Evolutionary conservation across 1,284 basidiomycete species (phyloP).

Genomic region (Naganishia sp.): DNA sequence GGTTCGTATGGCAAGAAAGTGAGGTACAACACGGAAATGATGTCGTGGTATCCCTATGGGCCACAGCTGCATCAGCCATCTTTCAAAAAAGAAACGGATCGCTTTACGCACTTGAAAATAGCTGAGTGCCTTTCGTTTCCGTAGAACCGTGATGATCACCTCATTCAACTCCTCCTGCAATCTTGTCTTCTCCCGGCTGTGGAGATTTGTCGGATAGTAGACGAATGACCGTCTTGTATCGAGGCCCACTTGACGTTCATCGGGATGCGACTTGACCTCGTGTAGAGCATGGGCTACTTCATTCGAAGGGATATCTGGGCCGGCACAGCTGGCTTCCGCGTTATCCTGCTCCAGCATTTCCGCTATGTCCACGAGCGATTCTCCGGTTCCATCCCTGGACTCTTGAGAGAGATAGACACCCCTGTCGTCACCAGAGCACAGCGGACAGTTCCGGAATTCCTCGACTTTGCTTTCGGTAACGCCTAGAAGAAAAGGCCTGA

Average conservation of each 20-base stretch:
- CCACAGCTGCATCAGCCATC: constrained; percentile 7
- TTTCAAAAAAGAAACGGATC: not conserved
- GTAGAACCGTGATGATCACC: constrained; percentile 75
- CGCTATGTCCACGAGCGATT: constrained; percentile 13
- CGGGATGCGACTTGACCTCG: constrained; percentile 59
- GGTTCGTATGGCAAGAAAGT: constrained; percentile 58
- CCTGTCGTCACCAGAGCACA: not conserved
- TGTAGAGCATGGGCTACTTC: not conserved
- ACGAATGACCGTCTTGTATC: constrained; percentile 89
- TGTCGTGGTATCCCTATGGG: constrained; percentile 83
- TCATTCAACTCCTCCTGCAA: constrained; percentile 69
- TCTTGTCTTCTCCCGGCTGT: constrained; percentile 50
- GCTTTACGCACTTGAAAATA: constrained; percentile 74
- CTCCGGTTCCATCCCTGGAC: not conserved
- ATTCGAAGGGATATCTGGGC: too few species aligned
- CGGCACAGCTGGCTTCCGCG: not conserved
- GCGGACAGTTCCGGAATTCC: not conserved
- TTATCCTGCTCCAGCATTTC: constrained; percentile 16
- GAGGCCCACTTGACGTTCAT: constrained; percentile 79
- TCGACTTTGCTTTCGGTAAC: not conserved
- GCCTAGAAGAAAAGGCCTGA: constrained; percentile 30
- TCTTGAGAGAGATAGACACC: not conserved
- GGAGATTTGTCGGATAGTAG: constrained; percentile 66
- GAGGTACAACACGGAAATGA: constrained; percentile 79
- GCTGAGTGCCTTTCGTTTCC: constrained; percentile 64